Base-by-base conservation (phyloP, 1,284 basidiomycete species). In the Sporisorium sorghi region DNA sequence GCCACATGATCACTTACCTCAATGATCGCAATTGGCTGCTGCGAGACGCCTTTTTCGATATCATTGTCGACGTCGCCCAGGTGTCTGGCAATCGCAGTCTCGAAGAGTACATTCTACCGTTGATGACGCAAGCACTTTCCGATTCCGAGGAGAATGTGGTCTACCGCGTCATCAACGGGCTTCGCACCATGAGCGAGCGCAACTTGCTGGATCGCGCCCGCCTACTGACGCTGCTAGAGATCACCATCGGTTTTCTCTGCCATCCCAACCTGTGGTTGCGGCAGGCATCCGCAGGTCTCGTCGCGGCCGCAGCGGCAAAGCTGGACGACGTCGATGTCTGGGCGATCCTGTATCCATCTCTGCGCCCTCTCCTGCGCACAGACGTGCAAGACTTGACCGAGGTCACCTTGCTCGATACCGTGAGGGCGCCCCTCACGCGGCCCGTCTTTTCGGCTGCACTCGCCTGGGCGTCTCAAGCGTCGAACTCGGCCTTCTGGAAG, bases 201-300 rank as follows among this genome's bases (percentile, higher is more conserved):
- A 91, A 92, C 0, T 85, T 98, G 15, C 91, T 98, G 83, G 90
- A 92, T 81, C 93, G 94, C 82, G 91, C 92, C 88, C 89, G 91
- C n/a, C 90, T 97, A 46, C 95, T 94, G 93, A 94, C 98, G 72
- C 87, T 97, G 35, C 92, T 97, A 88, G 92, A 90, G 57, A 90
- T 90, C 0, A 91, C 92, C 0, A 86, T 93, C 9, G 92, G 93
- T 0, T 95, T 98, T 82, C 86, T 99, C 40, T 96, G 93, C 77
- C 97, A 99, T 85, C 96, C 97, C 0, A 96, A 97, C 84, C 86
- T 90, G n/a, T 98, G 96, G 95, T 92, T 99, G 79, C 93, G 97
- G 87, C 92, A 94, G 91, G 93, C 92, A 23, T 90, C 94, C 5
- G 90, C 90, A 7, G 91, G 92, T 0, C 93, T 99, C 48, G 90